Evolutionary conservation across 2,329 filamentous ascomycete genomes (phyloP), one percentile per base, ranked within the genome.

Genomic region (Pseudocercospora eumusae): DNA sequence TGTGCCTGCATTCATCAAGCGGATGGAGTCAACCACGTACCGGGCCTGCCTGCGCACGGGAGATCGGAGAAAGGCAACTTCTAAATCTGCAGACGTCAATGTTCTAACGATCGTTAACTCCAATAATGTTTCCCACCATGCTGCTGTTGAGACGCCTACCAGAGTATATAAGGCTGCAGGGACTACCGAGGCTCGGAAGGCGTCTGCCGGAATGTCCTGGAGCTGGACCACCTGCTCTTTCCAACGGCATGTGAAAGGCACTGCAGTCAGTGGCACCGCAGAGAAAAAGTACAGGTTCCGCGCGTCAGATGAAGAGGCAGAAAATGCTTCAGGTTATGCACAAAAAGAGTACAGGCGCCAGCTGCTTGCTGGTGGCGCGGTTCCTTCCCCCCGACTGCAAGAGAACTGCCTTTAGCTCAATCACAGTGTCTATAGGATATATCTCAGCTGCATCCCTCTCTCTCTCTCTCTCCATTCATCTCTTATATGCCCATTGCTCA

Each of bases 341-440:
- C 67, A 70, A 66, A 40, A 18, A 40, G 67, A 64, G 63, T 70
- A 71, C 68, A 71, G 56, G 64, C 69, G 63, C 59, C 64, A 57
- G 58, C 57, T 47, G 58, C 33, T 40, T 40, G 36, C 52, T 31
- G 54, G 47, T 33, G 42, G 66, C 64, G 49, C 23, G 20, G 13
- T 53, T 49, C 55, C 49, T 42, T 54, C 27, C 44, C 27, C 27
- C 36, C 62, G 27, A 49, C 25, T 33, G 28, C 40, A 57, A 57
- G 56, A 21, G 55, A 47, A 53, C 36, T 50, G 52, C 57, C 45
- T 58, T 36, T 13, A 55, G 61, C 21, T 23, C 36, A 42, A 45
- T 21, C 27, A 23, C 59, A 36, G 54, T 61, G 23, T 65, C 59
- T 64, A 61, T 60, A 61, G 59, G 61, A 57, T 60, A 56, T 63